Evolutionary conservation across 164 flowering plant species (phyloP), one percentile per base, ranked within the genome.

Genomic region (Chloranthus sessilifolius): DNA sequence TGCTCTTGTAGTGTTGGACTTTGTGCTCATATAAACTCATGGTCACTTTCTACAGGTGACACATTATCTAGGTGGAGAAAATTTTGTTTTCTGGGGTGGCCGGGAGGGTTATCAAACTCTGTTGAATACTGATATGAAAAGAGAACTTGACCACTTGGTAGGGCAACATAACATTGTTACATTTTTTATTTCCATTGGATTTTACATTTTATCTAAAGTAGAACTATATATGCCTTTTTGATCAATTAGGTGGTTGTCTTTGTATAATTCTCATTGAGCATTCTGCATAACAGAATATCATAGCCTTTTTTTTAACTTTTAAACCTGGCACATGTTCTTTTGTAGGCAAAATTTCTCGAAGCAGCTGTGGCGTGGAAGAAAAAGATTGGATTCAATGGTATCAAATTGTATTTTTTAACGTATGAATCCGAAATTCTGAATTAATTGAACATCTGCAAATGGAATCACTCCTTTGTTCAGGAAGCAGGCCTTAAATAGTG

Each of bases 41-140:
- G 0, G 12, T 36, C 4, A 16, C 40, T 34, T 31, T 51, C 36
- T 37, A 33, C 71, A 92, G 98, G 95, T 92, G 34, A 88, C 98
- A 21, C 94, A 92, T 73, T 88, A 83, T 69, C 76, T 92, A 7
- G 98, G 96, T 5, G 98, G 96, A 58, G 95, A 83, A 64, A 92
- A 92, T 59, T 92, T 70, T 72, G 96, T 92, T 21, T 92, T 92
- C 37, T 92, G 98, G 98, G 96, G 98, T 52, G 98, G 98, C 22
- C 84, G 95, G 19, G 98, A 92, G 54, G 98, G 98, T 62, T 92
- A 92, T 59, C 98, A 92, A 53, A 47, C 85, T 30, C 88, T 92
- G 47, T 64, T 92, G 63, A 88, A 92, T 70, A 92, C 98, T 11
- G 95, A 92, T 67, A 92, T 92, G 98, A 86, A 68, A 71, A 78